A percentile compares a stretch with the other conserved stretches of the same genome.
Conservation (phyloP, 495 filamentous ascomycete species). For the Penicillium macrosclerotiorum region DNA sequence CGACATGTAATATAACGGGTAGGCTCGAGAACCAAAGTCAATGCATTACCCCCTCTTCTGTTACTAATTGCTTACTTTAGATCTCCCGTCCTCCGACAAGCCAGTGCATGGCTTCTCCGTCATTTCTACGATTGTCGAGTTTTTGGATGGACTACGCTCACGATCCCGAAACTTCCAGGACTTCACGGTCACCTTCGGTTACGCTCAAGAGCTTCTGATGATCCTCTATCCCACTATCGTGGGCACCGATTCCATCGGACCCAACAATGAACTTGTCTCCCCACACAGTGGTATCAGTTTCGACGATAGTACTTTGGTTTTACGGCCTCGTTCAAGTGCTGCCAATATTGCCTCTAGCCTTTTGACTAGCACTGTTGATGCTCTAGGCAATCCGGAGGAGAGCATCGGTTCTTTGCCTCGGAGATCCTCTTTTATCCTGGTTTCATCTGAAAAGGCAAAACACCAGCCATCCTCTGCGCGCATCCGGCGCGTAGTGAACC, state of each 20-base stretch:
- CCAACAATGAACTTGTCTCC: conserved; percentile 79
- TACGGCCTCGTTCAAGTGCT: conserved; percentile 64
- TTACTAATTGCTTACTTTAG: conserved; percentile 4
- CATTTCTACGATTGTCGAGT: conserved; percentile 71
- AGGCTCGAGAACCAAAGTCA: not conserved
- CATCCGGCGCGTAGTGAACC: conserved; percentile 56
- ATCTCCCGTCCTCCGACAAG: conserved; percentile 8
- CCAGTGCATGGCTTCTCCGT: conserved; percentile 35
- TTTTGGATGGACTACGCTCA: conserved; percentile 71
- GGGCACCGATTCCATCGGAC: conserved; percentile 74
- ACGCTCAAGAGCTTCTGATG: conserved; percentile 71
- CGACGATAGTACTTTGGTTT: conserved; percentile 79
- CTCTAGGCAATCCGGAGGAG: conserved; percentile 44
- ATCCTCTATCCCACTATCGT: conserved; percentile 83
- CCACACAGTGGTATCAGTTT: conserved; percentile 76
- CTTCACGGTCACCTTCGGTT: conserved; percentile 73
- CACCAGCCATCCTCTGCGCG: conserved; percentile 56
- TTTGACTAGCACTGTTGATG: conserved; percentile 63
- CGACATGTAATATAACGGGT: conserved; percentile 17
- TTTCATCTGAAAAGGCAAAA: conserved; percentile 65
- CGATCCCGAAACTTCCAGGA: conserved; percentile 75
- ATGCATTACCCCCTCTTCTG: not conserved
- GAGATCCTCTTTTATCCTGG: conserved; percentile 84
- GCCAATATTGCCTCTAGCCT: conserved; percentile 56
- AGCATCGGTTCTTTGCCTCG: conserved; percentile 60